Base-by-base conservation (phyloP, 495 filamentous ascomycete species). In the Penicillium subrubescens region DNA sequence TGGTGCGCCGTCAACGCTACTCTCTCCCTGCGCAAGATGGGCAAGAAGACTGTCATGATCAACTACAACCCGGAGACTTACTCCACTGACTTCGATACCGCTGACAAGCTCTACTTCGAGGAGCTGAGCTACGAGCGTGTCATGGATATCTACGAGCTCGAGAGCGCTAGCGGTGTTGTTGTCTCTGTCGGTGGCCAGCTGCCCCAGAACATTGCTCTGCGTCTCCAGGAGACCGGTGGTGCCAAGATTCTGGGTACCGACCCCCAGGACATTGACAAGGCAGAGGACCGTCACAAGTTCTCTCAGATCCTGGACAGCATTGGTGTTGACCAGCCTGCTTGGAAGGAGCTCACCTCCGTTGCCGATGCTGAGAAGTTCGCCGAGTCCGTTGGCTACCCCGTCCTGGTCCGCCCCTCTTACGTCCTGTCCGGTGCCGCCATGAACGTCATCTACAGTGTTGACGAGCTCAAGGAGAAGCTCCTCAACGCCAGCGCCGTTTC, bases 31-130 rank as follows among this genome's bases (percentile, higher is more conserved):
- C 86, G 87, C 66, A 81, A 88, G 57, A 94, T 97, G 88, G 94
- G 93, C 68, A 92, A 97, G 85, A 97, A 97, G 86, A 99, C 94
- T 21, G 90, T 96, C 60, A 96, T 99, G 93, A 96, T 99, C 77
- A 99, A 98, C 75, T 94, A 89, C 76, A 95, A 96, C 76, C 93
- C 93, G 0, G 94, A 97, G 76, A 97, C 94, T 17, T 90, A 88
- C 66, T 86, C 80, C 57, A 98, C 95, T 52, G 94, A 98, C 79
- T 96, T 91, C 76, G 94, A 98, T 72, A 89, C 88, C 11, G 92
- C 95, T n/a, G 95, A 97, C 68, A 93, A 89, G 71, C 86, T 98
- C 27, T 98, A 98, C 79, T 98, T 98, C 70, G 94, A 98, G 75
- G 94, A 98, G 80, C 81, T 98, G 57, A 94, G 91, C 81, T 98